A percentile compares a stretch with the other conserved stretches of the same genome.
phyloP scores from a whole-genome alignment of 2,329 filamentous ascomycete genomes.

The Amauroascus verrucosus region DNA sequence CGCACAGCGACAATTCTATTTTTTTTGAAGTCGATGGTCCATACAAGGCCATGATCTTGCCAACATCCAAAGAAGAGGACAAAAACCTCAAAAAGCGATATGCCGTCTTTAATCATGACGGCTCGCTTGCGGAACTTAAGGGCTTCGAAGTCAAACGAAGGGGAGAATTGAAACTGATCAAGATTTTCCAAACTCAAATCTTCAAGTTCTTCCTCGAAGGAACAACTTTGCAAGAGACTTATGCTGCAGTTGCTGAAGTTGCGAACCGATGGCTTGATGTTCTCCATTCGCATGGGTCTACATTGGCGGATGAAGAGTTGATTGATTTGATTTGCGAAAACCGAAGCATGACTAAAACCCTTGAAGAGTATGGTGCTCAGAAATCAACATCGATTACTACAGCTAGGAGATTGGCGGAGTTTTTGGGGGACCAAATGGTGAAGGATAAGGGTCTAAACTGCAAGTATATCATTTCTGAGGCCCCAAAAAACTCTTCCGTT shows the following conservation, averaged over 20 bases:
- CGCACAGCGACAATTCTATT: slow-evolving; percentile 96
- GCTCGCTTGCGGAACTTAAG: slow-evolving; percentile 87
- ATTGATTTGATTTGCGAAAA: slow-evolving; percentile 99
- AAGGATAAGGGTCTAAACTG: slow-evolving; percentile 99
- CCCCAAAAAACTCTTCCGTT: slow-evolving; percentile 77
- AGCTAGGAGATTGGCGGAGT: slow-evolving; percentile 86
- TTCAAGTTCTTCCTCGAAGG: slow-evolving; percentile 99
- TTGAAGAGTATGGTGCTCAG: slow-evolving; percentile 90
- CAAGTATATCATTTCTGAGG: slow-evolving; percentile 95
- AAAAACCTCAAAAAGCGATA: slow-evolving; percentile 99
- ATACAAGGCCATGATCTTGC: slow-evolving; percentile 93
- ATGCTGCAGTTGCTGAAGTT: slow-evolving; percentile 81
- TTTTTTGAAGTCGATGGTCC: slow-evolving; percentile 99
- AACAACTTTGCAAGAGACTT: slow-evolving; percentile 75
- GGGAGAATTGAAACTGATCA: slow-evolving; percentile 97
- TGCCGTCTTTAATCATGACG: slow-evolving; percentile 97
- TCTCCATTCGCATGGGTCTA: slow-evolving; percentile 74
- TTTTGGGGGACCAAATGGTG: slow-evolving; percentile 95
- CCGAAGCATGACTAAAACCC: slow-evolving; percentile 90
- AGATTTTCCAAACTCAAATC: slow-evolving; percentile 98
- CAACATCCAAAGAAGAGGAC: slow-evolving; percentile 96
- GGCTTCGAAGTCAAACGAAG: slow-evolving; percentile 95
- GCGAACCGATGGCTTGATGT: slow-evolving; percentile 97
- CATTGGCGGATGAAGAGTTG: slow-evolving; percentile 87
- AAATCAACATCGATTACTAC: slow-evolving; percentile 99